phyloP scores from a whole-genome alignment of 2,329 filamentous ascomycete genomes.

The Colletotrichum eremochloae region DNA sequence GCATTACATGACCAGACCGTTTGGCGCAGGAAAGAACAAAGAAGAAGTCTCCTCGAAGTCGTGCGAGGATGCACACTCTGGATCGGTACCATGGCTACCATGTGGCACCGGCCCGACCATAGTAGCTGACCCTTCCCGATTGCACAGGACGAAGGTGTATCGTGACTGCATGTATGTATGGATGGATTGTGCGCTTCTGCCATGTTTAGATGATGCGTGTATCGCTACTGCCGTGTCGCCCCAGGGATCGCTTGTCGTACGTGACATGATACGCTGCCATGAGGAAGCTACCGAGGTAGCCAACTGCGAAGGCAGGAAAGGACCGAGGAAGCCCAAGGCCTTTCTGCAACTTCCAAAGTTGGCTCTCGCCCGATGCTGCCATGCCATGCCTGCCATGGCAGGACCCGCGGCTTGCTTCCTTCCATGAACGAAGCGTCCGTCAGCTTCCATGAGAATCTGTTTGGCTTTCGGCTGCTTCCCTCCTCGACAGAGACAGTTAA shows the following conservation, averaged over 20 bases:
- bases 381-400: too few relatives aligned
- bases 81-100: neutral
- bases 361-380: neutral
- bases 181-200: too few relatives aligned
- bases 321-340: neutral
- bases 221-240: neutral
- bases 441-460: neutral
- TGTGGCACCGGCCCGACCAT: neutral
- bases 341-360: neutral
- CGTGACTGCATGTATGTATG: neutral
- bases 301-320: too few relatives aligned
- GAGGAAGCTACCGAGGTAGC: neutral
- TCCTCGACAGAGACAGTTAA: neutral
- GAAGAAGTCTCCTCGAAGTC: neutral
- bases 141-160: neutral
- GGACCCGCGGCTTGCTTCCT: too few relatives aligned
- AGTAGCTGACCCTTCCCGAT: neutral
- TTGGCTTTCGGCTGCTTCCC: neutral
- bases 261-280: neutral
- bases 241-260: neutral
- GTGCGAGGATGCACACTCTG: neutral
- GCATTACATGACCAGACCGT: neutral
- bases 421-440: neutral
- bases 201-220: too few relatives aligned
- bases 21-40: neutral